A percentile compares a stretch with the other conserved stretches of the same genome.
phyloP scores from a whole-genome alignment of 176 grass and related monocot species.

The Elymus sibiricus region DNA sequence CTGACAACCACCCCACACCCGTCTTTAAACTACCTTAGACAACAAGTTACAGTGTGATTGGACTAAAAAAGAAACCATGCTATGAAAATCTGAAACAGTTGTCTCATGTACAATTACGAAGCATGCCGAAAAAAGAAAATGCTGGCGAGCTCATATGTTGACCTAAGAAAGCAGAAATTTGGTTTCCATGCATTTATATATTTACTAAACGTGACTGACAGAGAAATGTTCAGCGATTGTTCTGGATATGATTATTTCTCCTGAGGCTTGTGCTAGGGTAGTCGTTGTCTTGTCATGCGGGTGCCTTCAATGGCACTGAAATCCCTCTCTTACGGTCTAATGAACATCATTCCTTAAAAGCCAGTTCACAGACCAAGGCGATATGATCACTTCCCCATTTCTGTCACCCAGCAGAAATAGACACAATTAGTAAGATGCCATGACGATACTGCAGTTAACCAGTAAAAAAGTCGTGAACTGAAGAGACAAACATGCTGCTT shows the following conservation, averaged over 20 bases:
- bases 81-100: too few species aligned
- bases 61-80: too few species aligned
- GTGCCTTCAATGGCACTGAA: background rate
- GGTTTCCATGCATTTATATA: background rate
- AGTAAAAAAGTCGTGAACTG: background rate
- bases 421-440: background rate
- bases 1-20: too few species aligned
- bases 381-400: constrained; percentile 98
- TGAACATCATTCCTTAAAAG: constrained; percentile 43
- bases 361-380: constrained; percentile 74
- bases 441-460: background rate
- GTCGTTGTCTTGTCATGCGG: background rate
- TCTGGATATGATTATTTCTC: background rate
- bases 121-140: background rate
- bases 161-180: background rate
- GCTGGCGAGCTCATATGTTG: background rate
- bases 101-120: constrained; percentile 2
- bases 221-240: background rate
- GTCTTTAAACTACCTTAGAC: too few species aligned
- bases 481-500: background rate
- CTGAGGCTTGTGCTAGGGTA: background rate
- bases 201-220: background rate
- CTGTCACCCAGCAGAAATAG: constrained; percentile 41
- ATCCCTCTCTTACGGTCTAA: background rate
- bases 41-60: too few species aligned